Percentiles rank a stretch among this genome's conserved stretches.
Evolutionary conservation across 2,329 filamentous ascomycete genomes (phyloP).

Genomic region (Monilinia polystroma): DNA sequence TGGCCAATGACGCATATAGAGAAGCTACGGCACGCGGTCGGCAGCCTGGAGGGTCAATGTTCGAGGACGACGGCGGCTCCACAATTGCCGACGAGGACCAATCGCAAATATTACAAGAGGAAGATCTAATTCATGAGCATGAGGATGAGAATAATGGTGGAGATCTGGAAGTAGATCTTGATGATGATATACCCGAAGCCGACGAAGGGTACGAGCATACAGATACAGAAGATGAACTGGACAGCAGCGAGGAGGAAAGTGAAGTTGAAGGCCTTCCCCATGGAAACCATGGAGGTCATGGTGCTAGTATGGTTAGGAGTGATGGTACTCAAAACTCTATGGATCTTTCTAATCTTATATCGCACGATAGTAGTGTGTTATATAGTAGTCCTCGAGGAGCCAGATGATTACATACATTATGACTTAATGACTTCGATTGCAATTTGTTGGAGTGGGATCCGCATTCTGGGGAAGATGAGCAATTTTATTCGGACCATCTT

Average conservation of each 20-base stretch:
- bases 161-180: conserved; percentile 60
- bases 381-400: conserved; percentile 35
- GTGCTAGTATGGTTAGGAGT: conserved; percentile 39
- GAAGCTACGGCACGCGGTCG: conserved; percentile 56
- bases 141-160: conserved; percentile 40
- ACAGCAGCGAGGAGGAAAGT: conserved; percentile 46
- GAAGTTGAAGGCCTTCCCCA: conserved; percentile 42
- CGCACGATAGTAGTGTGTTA: conserved; percentile 35
- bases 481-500: conserved; percentile 76
- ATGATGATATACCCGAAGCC: conserved; percentile 66
- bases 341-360: conserved; percentile 37
- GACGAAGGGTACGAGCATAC: conserved; percentile 69
- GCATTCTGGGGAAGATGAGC: conserved; percentile 45
- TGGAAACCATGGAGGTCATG: conserved; percentile 23
- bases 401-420: neutral
- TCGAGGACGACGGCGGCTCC: conserved; percentile 47
- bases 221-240: conserved; percentile 67
- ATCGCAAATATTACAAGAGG: conserved; percentile 62
- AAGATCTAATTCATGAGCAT: conserved; percentile 50
- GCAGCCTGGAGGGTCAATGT: conserved; percentile 46
- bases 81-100: conserved; percentile 57
- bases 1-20: conserved; percentile 61
- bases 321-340: conserved; percentile 41
- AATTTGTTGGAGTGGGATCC: neutral
- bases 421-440: neutral